These are phyloP conservation scores for Nicotiana paniculata DNA, from an alignment of 257 asterid species.

Conservation along the genomic window DNA sequence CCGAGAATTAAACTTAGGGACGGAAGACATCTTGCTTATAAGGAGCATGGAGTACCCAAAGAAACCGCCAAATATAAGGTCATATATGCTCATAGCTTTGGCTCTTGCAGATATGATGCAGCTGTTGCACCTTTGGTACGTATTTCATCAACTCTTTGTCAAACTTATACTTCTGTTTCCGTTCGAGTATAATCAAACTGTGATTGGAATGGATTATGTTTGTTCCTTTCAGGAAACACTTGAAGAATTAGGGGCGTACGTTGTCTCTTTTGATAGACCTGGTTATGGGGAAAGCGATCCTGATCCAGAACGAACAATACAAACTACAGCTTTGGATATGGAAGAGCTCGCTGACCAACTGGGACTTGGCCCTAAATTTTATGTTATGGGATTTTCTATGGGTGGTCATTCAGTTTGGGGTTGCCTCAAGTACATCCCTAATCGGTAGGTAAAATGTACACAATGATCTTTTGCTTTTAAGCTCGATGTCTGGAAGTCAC, in stretches of 20 bases:
- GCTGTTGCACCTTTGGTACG: slow-evolving; percentile 45
- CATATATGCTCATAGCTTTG: slow-evolving; percentile 63
- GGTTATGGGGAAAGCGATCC: slow-evolving; percentile 90
- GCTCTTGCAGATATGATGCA: slow-evolving; percentile 50
- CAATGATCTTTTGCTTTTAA: background rate
- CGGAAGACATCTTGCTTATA: slow-evolving; percentile 70
- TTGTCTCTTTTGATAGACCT: slow-evolving; percentile 68
- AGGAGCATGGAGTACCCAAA: slow-evolving; percentile 72
- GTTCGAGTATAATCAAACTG: background rate
- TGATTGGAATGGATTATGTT: background rate
- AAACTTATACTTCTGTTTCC: background rate
- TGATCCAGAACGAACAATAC: slow-evolving; percentile 45
- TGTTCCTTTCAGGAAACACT: slow-evolving; percentile 36
- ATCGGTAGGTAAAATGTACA: slow-evolving; percentile 28
- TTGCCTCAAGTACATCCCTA: slow-evolving; percentile 64
- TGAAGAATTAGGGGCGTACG: slow-evolving; percentile 47
- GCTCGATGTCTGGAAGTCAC: background rate
- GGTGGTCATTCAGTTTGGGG: slow-evolving; percentile 79
- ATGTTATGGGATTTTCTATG: slow-evolving; percentile 58
- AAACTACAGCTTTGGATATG: slow-evolving; percentile 52
- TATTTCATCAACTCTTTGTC: slow-evolving; percentile 2
- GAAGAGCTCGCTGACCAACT: slow-evolving; percentile 67
- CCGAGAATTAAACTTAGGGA: slow-evolving; percentile 71
- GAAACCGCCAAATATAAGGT: slow-evolving; percentile 58
- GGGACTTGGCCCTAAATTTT: slow-evolving; percentile 54